Evolutionary conservation across 2,329 filamentous ascomycete genomes (phyloP).

Genomic region (Cadophora sp.): DNA sequence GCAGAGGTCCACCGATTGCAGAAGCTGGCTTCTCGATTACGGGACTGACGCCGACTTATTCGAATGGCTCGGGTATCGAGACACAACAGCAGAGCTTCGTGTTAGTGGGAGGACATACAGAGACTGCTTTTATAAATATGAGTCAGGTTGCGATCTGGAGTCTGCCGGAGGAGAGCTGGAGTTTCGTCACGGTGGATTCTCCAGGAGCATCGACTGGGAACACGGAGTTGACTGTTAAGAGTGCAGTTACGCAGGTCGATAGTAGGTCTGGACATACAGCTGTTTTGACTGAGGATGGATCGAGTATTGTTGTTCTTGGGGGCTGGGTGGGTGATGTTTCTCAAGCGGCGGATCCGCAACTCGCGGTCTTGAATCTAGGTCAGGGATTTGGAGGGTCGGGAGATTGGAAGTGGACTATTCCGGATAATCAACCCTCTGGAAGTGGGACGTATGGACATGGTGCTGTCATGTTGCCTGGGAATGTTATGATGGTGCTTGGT

Average conservation of each 20-base stretch:
- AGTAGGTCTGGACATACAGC: slow-evolving; percentile 90
- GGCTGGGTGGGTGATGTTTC: slow-evolving; percentile 89
- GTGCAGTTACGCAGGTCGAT: slow-evolving; percentile 54
- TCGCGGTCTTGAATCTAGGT: slow-evolving; percentile 78
- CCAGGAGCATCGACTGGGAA: slow-evolving; percentile 47
- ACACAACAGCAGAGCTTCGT: slow-evolving; percentile 81
- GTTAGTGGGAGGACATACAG: slow-evolving; percentile 84
- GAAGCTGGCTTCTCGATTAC: slow-evolving; percentile 91
- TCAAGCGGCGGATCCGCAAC: slow-evolving; percentile 80
- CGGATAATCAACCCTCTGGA: slow-evolving; percentile 53
- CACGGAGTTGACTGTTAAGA: slow-evolving; percentile 63
- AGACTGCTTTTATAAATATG: slow-evolving; percentile 89
- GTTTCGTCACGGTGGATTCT: slow-evolving; percentile 72
- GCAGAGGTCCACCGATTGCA: slow-evolving; percentile 68
- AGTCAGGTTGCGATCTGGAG: slow-evolving; percentile 88
- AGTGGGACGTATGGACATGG: slow-evolving; percentile 67
- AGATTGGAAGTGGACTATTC: slow-evolving; percentile 75
- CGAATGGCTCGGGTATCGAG: slow-evolving; percentile 68
- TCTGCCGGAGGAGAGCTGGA: slow-evolving; percentile 86
- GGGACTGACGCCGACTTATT: slow-evolving; percentile 71
- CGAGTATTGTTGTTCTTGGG: slow-evolving; percentile 78
- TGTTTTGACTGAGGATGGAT: slow-evolving; percentile 79
- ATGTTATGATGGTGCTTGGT: slow-evolving; percentile 72
- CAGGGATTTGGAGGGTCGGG: slow-evolving; percentile 74
- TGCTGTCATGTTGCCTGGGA: slow-evolving; percentile 67